Conservation (phyloP, 2,329 filamentous ascomycete species). For the Laburnicola sp. region DNA sequence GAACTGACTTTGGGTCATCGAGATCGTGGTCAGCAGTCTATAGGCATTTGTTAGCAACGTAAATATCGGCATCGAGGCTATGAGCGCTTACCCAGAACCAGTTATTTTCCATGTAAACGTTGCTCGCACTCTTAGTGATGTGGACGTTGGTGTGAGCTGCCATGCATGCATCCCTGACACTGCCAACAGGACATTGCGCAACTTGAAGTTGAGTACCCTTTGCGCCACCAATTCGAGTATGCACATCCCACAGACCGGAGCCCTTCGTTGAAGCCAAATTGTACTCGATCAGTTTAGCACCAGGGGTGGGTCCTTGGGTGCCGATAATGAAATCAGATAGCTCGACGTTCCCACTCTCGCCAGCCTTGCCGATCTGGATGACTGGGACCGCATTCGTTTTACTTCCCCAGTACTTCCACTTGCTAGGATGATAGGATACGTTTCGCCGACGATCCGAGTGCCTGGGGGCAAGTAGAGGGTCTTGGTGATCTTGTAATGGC, state of each 20-base stretch:
- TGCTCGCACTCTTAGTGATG: conserved; percentile 58
- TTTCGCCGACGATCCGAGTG: conserved; percentile 80
- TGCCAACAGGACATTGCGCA: conserved; percentile 72
- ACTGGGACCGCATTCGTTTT: conserved; percentile 65
- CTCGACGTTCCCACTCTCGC: conserved; percentile 69
- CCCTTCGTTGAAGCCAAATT: conserved; percentile 58
- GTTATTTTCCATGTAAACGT: conserved; percentile 80
- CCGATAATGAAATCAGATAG: conserved; percentile 74
- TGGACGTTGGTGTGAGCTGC: conserved; percentile 64
- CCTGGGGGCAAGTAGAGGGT: conserved; percentile 65
- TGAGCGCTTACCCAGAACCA: conserved; percentile 71
- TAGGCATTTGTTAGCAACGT: conserved; percentile 7
- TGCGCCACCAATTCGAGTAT: conserved; percentile 81
- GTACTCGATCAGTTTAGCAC: conserved; percentile 73
- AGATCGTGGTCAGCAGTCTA: conserved; percentile 84
- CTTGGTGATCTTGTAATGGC: conserved; percentile 60
- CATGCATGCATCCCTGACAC: conserved; percentile 65
- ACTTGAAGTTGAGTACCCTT: conserved; percentile 79
- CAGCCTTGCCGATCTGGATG: conserved; percentile 66
- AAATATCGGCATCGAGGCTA: neutral
- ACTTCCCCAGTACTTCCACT: conserved; percentile 58
- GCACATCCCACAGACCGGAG: conserved; percentile 82
- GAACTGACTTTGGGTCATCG: conserved; percentile 70
- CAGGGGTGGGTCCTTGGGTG: conserved; percentile 68
- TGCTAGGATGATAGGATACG: conserved; percentile 84